Base-by-base conservation (phyloP, 192 early-diverging fungal genomes). In the Martensiomyces pterosporus region DNA sequence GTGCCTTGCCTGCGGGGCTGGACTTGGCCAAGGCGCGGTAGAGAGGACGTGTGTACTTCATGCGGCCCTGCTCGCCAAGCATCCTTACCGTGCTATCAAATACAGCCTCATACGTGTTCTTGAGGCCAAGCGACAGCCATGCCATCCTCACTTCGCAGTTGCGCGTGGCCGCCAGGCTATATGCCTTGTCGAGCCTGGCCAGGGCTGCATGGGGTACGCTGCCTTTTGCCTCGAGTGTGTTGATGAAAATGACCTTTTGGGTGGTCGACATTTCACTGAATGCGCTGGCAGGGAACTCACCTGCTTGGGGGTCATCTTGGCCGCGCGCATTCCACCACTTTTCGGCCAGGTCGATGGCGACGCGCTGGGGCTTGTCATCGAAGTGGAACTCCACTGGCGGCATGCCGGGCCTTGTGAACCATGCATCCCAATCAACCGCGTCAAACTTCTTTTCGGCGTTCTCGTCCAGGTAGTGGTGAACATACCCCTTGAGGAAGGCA, bases 21-120 rank as follows among this genome's bases (percentile, higher is more conserved):
- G 74, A 71, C 41, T 64, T 60, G 54, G 79, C 64, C 16, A 87
- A 49, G n/a, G 67, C 47, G 35, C 82, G 66, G 60, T 85, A 89
- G n/a, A 94, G 56, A 12, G 88, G 87, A 9, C 86, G 57, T 6
- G 83, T 79, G 64, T 80, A 90, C 72, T 92, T 92, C 91, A 93
- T 92, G 34, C 91, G 75, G 1, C 92, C 92, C 49, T 89, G 85
- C 35, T 79, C 71, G 13, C 75, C 75, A 0, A 92, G 51, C 57
- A 95, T 90, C n/a, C 47, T 60, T 13, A 79, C 83, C 5, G 90
- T 89, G 14, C 78, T 51, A 9, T 81, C 79, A 48, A 86, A 91
- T 27, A 91, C 79, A 24, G 76, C 70, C 50, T 85, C 82, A 63
- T 89, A 86, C 17, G 68, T 63, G 21, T 83, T 70, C 43, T 70